Evolutionary conservation across 129 eudicot species (phyloP).

Genomic region (Scalesia atractyloides): DNA sequence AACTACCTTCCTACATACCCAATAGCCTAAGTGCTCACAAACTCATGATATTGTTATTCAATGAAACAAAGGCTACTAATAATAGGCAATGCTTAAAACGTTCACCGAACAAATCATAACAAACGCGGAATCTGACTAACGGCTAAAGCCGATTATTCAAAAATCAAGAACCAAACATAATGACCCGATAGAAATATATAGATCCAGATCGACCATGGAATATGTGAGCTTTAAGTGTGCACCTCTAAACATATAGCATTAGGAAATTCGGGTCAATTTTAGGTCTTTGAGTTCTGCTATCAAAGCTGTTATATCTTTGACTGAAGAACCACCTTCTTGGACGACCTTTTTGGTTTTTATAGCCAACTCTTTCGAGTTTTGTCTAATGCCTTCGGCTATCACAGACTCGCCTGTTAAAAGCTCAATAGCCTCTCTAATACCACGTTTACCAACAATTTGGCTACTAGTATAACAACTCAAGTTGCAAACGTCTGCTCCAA

Average conservation of each 20-base stretch:
- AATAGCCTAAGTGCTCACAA: too few relatives aligned
- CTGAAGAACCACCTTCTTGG: constrained; percentile 45
- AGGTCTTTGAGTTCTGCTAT: constrained; percentile 27
- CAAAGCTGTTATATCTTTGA: constrained; percentile 18
- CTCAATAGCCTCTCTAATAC: constrained; percentile 17
- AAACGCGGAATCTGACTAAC: too few relatives aligned
- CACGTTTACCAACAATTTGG: constrained; percentile 10
- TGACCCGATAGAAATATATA: too few relatives aligned
- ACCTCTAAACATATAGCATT: neutral
- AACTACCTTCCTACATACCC: too few relatives aligned
- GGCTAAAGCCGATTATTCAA: too few relatives aligned
- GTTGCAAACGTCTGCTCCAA: constrained; percentile 40
- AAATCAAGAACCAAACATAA: too few relatives aligned
- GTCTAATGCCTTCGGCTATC: constrained; percentile 14
- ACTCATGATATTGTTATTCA: too few relatives aligned
- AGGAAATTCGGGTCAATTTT: constrained; percentile 7
- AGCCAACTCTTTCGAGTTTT: constrained; percentile 1
- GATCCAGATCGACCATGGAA: neutral
- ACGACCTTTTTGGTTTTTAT: constrained; percentile 26
- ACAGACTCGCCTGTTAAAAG: constrained; percentile 9
- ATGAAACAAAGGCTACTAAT: too few relatives aligned
- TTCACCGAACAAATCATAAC: too few relatives aligned
- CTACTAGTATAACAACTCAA: neutral
- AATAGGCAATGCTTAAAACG: too few relatives aligned
- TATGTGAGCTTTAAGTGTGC: neutral